Base-by-base conservation (phyloP, 345 rosid genomes). In the Hevea brasiliensis region DNA sequence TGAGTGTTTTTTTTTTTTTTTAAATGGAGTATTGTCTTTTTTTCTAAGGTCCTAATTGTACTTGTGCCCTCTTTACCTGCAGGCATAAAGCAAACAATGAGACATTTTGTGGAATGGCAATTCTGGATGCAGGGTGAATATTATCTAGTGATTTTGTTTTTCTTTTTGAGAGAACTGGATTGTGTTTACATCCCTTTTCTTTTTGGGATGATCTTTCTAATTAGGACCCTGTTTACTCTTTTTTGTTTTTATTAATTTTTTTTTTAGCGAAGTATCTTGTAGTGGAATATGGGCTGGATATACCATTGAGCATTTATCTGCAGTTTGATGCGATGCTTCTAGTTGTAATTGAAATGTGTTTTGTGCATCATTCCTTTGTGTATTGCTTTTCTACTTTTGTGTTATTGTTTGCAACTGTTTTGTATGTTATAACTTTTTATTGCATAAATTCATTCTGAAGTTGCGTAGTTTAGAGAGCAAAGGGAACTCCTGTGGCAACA, bases 51-150 rank as follows among this genome's bases (percentile, higher is more conserved):
- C 24, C 23, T 67, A 29, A 67, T 44, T 24, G 17, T 65, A 3
- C 9, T 41, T n/a, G 47, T 11, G 18, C 29, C 41, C 6, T 12
- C 1, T 27, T 50, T n/a, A 32, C 50, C 9, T 72, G 63, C 83
- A 87, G 91, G 89, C 83, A 12, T 85, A 82, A 84, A 60, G 67
- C 57, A 18, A 47, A 37, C 41, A 56, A 51, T 65, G 54, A 76
- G 74, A 53, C 56, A 71, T 69, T 74, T 73, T 65, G 79, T 27
- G 74, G 81, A 66, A 24, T 63, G 73, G 73, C 73, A 71, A 73
- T 79, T 82, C 91, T 85, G 86, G 91, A 85, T 82, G 88, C 87
- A 83, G 88, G 85, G 82, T 80, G 84, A 83, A 80, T 85, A 80
- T 87, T 85, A 82, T 85, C 90, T 78, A 80, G 76, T 70, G 63